These are phyloP conservation scores for Candida methanosorbosa DNA, from an alignment of 805 yeast genomes.

Conservation along the genomic window DNA sequence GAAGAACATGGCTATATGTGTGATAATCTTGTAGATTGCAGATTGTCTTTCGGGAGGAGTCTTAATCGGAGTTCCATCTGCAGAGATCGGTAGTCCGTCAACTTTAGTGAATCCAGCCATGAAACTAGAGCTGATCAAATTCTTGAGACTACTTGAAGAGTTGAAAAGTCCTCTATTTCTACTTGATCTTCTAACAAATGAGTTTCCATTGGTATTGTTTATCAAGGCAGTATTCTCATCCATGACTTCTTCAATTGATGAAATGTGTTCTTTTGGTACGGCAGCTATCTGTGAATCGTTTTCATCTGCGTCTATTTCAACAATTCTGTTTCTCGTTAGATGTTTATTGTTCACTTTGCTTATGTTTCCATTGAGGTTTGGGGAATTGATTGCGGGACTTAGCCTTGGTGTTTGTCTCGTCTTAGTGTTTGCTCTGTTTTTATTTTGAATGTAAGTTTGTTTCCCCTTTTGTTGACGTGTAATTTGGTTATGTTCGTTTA, in stretches of 20 bases:
- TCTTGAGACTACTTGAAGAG: conserved; percentile 8
- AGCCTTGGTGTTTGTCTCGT: too few species aligned
- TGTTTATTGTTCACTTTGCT: background rate
- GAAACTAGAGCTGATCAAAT: conserved; percentile 19
- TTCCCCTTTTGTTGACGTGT: too few species aligned
- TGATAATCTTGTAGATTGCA: background rate
- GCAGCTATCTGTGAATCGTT: background rate
- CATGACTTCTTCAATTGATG: too few species aligned
- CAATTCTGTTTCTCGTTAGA: too few species aligned
- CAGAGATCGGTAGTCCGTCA: conserved; percentile 12
- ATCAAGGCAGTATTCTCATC: too few species aligned
- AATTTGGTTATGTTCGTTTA: conserved; percentile 3
- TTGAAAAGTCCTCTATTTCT: conserved; percentile 1
- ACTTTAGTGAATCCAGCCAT: conserved; percentile 22
- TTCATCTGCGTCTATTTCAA: conserved; percentile 5
- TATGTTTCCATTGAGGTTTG: background rate
- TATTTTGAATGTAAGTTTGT: too few species aligned
- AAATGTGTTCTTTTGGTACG: conserved; percentile 4
- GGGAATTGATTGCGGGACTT: too few species aligned
- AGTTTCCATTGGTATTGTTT: conserved; percentile 2
- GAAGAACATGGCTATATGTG: conserved; percentile 6
- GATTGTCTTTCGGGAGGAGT: background rate
- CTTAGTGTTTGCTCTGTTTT: too few species aligned
- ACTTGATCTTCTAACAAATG: conserved; percentile 1
- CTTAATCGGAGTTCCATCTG: background rate